Conservation (phyloP, 352 stramenopile species). For the Pythium volutum region DNA sequence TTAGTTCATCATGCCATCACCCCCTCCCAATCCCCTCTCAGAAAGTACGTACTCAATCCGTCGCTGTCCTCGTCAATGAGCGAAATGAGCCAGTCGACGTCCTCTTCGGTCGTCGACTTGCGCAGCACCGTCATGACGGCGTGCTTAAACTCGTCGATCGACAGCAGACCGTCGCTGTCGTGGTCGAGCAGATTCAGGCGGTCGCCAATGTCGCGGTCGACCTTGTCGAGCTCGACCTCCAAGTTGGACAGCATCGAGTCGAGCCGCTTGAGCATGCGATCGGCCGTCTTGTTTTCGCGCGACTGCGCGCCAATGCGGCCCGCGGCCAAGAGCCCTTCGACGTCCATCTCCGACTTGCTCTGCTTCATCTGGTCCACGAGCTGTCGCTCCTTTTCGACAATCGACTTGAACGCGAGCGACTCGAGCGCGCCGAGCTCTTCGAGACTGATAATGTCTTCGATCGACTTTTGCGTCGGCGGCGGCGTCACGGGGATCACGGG, state of each 20-base stretch:
- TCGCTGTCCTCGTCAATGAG: slow-evolving; percentile 92
- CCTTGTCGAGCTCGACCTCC: slow-evolving; percentile 92
- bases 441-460: slow-evolving; percentile 78
- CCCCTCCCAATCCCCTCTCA: background rate
- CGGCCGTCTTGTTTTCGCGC: slow-evolving; percentile 88
- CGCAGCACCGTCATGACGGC: slow-evolving; percentile 94
- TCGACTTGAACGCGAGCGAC: slow-evolving; percentile 83
- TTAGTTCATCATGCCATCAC: slow-evolving; percentile 2
- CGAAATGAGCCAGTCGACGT: slow-evolving; percentile 93
- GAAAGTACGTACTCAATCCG: slow-evolving; percentile 65
- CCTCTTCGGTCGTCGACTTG: slow-evolving; percentile 92
- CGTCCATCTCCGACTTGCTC: slow-evolving; percentile 88
- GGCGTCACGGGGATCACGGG: slow-evolving; percentile 9
- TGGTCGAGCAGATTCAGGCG: slow-evolving; percentile 97
- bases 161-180: slow-evolving; percentile 95
- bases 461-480: slow-evolving; percentile 34
- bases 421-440: slow-evolving; percentile 80
- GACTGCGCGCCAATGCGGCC: slow-evolving; percentile 75
- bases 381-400: slow-evolving; percentile 85
- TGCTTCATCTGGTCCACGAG: slow-evolving; percentile 82
- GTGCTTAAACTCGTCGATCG: slow-evolving; percentile 94
- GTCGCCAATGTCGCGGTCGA: slow-evolving; percentile 96
- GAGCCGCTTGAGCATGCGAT: slow-evolving; percentile 90
- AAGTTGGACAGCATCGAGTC: slow-evolving; percentile 94
- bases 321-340: slow-evolving; percentile 73